Conservation (phyloP, 2,329 filamentous ascomycete genomes). For the Colletotrichum somersetense region DNA sequence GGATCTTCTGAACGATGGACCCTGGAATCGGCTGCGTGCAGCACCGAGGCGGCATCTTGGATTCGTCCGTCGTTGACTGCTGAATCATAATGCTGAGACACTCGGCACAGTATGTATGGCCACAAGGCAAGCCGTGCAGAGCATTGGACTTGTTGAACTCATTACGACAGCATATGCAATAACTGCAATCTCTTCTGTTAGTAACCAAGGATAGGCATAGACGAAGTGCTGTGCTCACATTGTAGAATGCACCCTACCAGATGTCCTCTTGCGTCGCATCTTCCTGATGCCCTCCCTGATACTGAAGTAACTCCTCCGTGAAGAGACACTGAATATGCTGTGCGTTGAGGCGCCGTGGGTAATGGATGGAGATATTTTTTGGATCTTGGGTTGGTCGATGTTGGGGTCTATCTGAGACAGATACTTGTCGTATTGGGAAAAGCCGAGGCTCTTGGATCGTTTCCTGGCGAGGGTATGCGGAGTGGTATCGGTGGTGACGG, state of each 20-base stretch:
- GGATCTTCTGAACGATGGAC: conserved; percentile 60
- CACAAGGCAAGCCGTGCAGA: conserved; percentile 66
- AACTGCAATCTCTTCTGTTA: conserved; percentile 53
- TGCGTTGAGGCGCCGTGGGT: conserved; percentile 49
- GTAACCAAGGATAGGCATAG: neutral
- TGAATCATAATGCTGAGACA: conserved; percentile 68
- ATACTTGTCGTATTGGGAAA: conserved; percentile 66
- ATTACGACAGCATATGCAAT: conserved; percentile 69
- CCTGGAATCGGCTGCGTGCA: conserved; percentile 68
- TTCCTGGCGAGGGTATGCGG: conserved; percentile 41
- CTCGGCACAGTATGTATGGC: conserved; percentile 68
- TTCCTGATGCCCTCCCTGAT: conserved; percentile 60
- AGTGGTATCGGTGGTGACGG: conserved; percentile 43
- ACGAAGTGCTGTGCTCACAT: conserved; percentile 46
- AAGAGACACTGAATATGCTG: conserved; percentile 60
- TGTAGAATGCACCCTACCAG: conserved; percentile 50
- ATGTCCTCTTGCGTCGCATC: conserved; percentile 58
- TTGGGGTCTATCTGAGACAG: conserved; percentile 59
- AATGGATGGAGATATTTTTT: conserved; percentile 50
- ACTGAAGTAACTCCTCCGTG: conserved; percentile 59
- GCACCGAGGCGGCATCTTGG: conserved; percentile 73
- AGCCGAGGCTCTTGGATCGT: conserved; percentile 57
- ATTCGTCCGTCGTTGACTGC: conserved; percentile 67
- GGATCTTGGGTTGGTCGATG: conserved; percentile 57
- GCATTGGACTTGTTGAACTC: conserved; percentile 59